phyloP scores from a whole-genome alignment of 768 basidiomycete genomes.

The Trametes cingulata region DNA sequence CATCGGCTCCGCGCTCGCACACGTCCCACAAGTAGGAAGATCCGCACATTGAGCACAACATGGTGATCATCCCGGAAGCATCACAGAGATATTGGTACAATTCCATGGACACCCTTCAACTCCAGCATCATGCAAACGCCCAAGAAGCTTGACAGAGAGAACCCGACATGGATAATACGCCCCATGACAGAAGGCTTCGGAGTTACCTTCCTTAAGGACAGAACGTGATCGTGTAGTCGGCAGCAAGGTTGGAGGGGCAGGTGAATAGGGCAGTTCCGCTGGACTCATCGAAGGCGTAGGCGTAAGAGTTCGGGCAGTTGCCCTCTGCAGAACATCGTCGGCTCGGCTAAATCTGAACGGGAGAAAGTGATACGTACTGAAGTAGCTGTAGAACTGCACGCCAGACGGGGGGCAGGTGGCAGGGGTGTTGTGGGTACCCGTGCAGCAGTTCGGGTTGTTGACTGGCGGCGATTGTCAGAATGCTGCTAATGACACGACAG shows the following conservation, averaged over 20 bases:
- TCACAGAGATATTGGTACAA: too few species aligned
- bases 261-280: slow-evolving; percentile 48
- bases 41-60: too few species aligned
- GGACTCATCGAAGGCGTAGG: slow-evolving; percentile 53
- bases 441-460: slow-evolving; percentile 68
- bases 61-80: too few species aligned
- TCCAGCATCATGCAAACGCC: too few species aligned
- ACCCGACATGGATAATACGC: too few species aligned
- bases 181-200: too few species aligned
- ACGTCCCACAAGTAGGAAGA: too few species aligned
- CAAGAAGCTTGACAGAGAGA: too few species aligned
- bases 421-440: slow-evolving; percentile 52
- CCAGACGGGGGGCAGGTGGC: slow-evolving; percentile 56
- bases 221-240: slow-evolving; percentile 49
- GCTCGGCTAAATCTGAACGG: neutral
- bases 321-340: slow-evolving; percentile 31
- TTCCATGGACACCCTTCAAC: too few species aligned
- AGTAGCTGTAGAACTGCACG: slow-evolving; percentile 44
- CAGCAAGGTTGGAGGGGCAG: slow-evolving; percentile 36
- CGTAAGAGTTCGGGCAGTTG: slow-evolving; percentile 49
- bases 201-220: slow-evolving; percentile 34
- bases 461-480: slow-evolving; percentile 23
- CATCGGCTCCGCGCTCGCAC: too few species aligned
- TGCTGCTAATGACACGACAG: too few species aligned
- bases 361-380: slow-evolving; percentile 37